Evolutionary conservation across 768 basidiomycete species (phyloP), one percentile per base, ranked within the genome.

Genomic region (Collybiopsis luxurians): DNA sequence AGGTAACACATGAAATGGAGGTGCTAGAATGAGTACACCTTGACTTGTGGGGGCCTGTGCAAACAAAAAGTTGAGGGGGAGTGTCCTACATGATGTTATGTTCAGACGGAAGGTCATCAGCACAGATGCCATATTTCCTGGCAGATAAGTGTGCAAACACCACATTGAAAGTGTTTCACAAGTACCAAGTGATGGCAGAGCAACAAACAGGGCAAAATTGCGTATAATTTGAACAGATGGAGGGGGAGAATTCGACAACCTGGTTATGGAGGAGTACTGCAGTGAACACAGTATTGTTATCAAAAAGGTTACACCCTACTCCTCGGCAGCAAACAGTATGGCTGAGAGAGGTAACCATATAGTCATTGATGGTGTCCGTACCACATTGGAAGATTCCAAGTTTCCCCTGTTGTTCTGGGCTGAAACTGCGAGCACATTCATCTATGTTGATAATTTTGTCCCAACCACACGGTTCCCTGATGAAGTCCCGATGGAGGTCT

Each of bases 181-280:
- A 39, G 1, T 69, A 58, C 44, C 47, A 58, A 0, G 39, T 38
- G 0, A 45, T 57, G 17, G 57, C 65, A 0, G 62, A 71, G 19
- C 15, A 53, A 0, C 66, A 68, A 36, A 61, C 58, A 0, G 55
- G 60, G 2, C 40, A 52, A 60, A 59, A 34, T 26, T 70, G 1
- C 58, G 58, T 10, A 40, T 34, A 0, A 56, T 69, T 5, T 40
- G 59, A 0, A 55, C 59, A 0, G 70, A 75, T 51, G 54, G 63
- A 17, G 72, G 72, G 2, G 61, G 63, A 2, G 69, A 73, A 58
- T 73, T 64, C 36, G 42, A 65, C 9, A 66, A 64, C 55, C 21
- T 54, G 0, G 44, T 64, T 3, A 70, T 69, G 47, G 28, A 62
- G 6, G 40, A n/a, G 1, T 64, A 61, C 30, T 59, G 63, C 15